Conservation (phyloP, 768 basidiomycete genomes). For the Cantharellus cinnabarinus region DNA sequence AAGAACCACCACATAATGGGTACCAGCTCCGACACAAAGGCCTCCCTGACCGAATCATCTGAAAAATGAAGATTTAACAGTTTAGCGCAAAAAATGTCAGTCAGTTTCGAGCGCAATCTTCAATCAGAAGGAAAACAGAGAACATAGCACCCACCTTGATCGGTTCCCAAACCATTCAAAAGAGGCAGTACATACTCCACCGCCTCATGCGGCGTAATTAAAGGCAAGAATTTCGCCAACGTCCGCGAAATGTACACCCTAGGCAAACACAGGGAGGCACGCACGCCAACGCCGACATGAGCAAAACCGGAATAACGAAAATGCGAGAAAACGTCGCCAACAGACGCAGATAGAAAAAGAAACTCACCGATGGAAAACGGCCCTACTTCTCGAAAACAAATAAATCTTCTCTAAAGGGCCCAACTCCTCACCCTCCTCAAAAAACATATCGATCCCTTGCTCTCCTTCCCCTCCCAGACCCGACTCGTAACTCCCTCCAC, state of each 20-base stretch:
- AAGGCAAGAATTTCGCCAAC: constrained; percentile 51
- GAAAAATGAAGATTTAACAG: too few species aligned
- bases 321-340: background rate
- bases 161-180: constrained; percentile 65
- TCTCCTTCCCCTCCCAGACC: background rate
- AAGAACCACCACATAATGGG: constrained; percentile 88
- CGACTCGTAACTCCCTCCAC: background rate
- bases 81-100: too few species aligned
- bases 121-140: constrained; percentile 3
- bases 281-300: background rate
- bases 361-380: constrained; percentile 33
- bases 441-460: constrained; percentile 12
- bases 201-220: constrained; percentile 69
- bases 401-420: constrained; percentile 82
- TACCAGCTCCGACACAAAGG: constrained; percentile 60
- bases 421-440: constrained; percentile 44
- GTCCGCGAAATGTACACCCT: constrained; percentile 72
- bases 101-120: too few species aligned
- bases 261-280: background rate
- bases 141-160: constrained; percentile 36
- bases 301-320: background rate
- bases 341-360: background rate
- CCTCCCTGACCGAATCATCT: constrained; percentile 82
- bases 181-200: constrained; percentile 86
- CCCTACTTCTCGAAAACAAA: constrained; percentile 64